Evolutionary conservation across 768 basidiomycete genomes (phyloP), one percentile per base, ranked within the genome.

Genomic region (Termitomyces sp.): DNA sequence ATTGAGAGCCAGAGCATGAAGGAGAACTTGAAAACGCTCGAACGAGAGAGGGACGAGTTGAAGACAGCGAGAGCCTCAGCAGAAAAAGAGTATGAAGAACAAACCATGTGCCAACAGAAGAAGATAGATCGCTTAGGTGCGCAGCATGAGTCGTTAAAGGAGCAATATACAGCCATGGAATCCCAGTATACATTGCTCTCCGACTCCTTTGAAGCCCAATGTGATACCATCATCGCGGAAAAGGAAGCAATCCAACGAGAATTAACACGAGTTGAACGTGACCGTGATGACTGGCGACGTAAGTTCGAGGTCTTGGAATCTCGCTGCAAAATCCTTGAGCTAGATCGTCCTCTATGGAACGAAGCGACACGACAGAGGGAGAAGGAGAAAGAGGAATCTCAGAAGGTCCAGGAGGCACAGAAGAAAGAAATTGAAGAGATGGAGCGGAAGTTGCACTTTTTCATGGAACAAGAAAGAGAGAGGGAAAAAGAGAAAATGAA

Each of bases 281-380:
- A 50, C 32, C 44, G 52, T 7, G 56, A 56, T 36, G 56, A 56
- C 2, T 62, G 61, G 55, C 45, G 56, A 43, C 52, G 51, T 30
- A 50, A 58, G 24, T 60, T 48, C 24, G 30, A 28, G 22, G 28
- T 63, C 13, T 33, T 58, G 9, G 60, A 63, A 11, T 63, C 64
- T 18, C 56, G 60, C 11, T 45, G 62, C 11, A 65, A 60, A 46
- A 53, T 65, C 13, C 28, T 63, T 1, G 62, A 64, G 49, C 49
- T 46, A 5, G 60, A 65, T 44, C 54, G 60, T n/a, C 57, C 55
- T 30, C 22, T 49, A 2, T 58, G 59, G 57, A 48, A 63, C 45
- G 49, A 54, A 46, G 48, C 57, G 10, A 47, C 49, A 36, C 56
- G 35, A 22, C 28, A 48, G 26, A 57, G 60, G 55, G 44, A 54